Percentiles rank a stretch among this genome's conserved stretches.
These are phyloP conservation scores for Leccinum ochraceum DNA, from an alignment of 768 basidiomycete genomes.

Conservation along the genomic window DNA sequence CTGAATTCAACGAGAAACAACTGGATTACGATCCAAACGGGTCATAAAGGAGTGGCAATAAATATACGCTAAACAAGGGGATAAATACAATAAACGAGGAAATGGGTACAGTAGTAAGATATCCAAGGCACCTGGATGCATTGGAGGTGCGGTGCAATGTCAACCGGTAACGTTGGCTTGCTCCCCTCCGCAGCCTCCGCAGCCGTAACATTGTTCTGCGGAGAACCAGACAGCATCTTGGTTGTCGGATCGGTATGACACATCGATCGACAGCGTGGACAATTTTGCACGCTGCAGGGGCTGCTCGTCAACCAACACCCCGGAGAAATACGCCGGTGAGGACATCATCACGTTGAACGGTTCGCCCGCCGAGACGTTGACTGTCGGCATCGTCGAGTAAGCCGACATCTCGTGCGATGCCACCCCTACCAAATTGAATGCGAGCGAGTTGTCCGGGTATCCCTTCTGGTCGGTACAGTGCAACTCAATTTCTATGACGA, in stretches of 20 bases:
- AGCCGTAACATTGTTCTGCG: conserved; percentile 40
- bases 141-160: too few relatives aligned
- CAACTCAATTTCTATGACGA: conserved; percentile 53
- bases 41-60: too few relatives aligned
- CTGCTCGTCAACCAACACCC: conserved; percentile 62
- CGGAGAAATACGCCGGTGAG: conserved; percentile 59
- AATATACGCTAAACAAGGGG: too few relatives aligned
- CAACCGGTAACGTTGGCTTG: conserved; percentile 50
- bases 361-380: conserved; percentile 68
- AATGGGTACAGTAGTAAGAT: too few relatives aligned
- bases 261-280: conserved; percentile 55
- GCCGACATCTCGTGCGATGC: conserved; percentile 68
- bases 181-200: conserved; percentile 25
- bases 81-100: too few relatives aligned
- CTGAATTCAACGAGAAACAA: too few relatives aligned
- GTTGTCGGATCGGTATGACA: conserved; percentile 40
- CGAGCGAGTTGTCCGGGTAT: conserved; percentile 57
- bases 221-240: conserved; percentile 62
- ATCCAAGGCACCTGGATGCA: too few relatives aligned
- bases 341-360: conserved; percentile 52
- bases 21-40: too few relatives aligned
- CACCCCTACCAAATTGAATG: conserved; percentile 62
- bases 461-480: conserved; percentile 68
- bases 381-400: conserved; percentile 50
- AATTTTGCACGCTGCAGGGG: conserved; percentile 62